These are phyloP conservation scores for Cordyceps javanica DNA, from an alignment of 2,329 filamentous ascomycete species.

Conservation along the genomic window DNA sequence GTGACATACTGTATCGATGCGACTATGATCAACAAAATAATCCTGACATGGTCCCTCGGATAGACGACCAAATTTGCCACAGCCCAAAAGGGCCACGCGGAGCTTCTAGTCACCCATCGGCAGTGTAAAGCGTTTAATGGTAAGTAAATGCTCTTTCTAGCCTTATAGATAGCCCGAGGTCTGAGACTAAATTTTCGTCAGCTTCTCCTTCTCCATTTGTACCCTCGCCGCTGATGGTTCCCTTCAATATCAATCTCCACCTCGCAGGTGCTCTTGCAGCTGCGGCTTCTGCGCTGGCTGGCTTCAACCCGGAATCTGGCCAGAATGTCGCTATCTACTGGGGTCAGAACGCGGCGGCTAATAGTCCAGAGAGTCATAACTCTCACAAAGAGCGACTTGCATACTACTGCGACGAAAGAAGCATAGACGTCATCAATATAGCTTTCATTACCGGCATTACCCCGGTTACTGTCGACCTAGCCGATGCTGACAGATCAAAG, in stretches of 20 bases:
- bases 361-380: too few relatives aligned
- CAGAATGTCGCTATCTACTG: constrained; percentile 61
- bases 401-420: constrained; percentile 44
- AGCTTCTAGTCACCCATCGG: neutral
- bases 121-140: neutral
- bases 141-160: neutral
- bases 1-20: too few relatives aligned
- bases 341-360: constrained; percentile 59
- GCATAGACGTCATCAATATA: constrained; percentile 48
- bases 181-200: neutral
- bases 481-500: constrained; percentile 43
- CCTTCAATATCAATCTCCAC: neutral
- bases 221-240: neutral
- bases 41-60: too few relatives aligned
- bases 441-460: constrained; percentile 56
- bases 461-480: constrained; percentile 54
- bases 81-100: neutral
- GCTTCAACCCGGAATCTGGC: constrained; percentile 37
- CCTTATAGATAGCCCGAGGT: neutral
- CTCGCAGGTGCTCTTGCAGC: neutral
- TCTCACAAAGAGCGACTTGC: constrained; percentile 51
- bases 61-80: neutral
- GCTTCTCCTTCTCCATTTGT: neutral
- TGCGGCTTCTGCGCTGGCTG: constrained; percentile 21
- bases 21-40: too few relatives aligned